Conservation (phyloP, 2,329 filamentous ascomycete species). For the Drechslerella coelobrocha region DNA sequence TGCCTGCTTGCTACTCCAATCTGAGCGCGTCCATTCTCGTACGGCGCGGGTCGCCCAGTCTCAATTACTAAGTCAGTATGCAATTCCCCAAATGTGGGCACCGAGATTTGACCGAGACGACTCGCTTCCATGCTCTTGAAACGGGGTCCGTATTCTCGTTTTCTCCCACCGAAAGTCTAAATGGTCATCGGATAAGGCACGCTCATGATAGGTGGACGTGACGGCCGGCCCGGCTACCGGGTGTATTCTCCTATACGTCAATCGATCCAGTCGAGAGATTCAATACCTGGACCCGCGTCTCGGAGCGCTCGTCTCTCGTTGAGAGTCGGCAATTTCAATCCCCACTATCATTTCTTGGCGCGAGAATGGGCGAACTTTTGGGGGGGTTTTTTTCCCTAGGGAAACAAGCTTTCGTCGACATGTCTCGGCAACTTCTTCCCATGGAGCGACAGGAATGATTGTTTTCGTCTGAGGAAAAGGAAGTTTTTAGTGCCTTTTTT, state of each 20-base stretch:
- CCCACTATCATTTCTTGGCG: not conserved
- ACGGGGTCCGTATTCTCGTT: slow-evolving; percentile 10
- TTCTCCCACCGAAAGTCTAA: slow-evolving; percentile 26
- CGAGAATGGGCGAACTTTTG: not conserved
- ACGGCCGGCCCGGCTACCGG: slow-evolving; percentile 38
- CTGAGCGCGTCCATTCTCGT: too few relatives aligned
- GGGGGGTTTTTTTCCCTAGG: not conserved
- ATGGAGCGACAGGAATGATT: slow-evolving; percentile 17
- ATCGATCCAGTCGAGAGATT: not conserved
- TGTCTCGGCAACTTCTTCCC: slow-evolving; percentile 50
- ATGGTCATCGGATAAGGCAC: slow-evolving; percentile 49
- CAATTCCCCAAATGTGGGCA: slow-evolving; percentile 12
- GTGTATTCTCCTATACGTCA: slow-evolving; percentile 14
- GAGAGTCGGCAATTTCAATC: not conserved
- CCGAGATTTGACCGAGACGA: slow-evolving; percentile 50
- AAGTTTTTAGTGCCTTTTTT: slow-evolving; percentile 10
- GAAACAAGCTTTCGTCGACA: slow-evolving; percentile 51
- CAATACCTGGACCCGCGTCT: slow-evolving; percentile 29
- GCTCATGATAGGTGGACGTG: slow-evolving; percentile 43
- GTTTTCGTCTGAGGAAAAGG: slow-evolving; percentile 14
- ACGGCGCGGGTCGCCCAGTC: not conserved
- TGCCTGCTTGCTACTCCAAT: too few relatives aligned
- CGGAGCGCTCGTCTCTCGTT: slow-evolving; percentile 23
- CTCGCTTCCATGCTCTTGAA: slow-evolving; percentile 32
- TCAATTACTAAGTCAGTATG: slow-evolving; percentile 1